Percentiles rank a stretch among this genome's conserved stretches.
phyloP scores from a whole-genome alignment of 345 rosid genomes.

The Populus pruinosa region DNA sequence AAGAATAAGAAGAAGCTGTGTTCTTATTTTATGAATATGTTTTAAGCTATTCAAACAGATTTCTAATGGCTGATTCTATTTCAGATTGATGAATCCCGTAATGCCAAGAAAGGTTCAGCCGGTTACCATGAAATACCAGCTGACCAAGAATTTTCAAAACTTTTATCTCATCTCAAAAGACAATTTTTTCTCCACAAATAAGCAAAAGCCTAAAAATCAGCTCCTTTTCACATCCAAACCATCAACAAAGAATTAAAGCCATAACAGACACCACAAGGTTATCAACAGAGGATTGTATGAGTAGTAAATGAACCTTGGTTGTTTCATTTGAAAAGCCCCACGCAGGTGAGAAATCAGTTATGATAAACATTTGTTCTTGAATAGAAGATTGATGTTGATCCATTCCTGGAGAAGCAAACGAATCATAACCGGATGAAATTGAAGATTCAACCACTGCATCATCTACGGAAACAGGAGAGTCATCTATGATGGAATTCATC shows the following conservation, averaged over 20 bases:
- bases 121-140: not conserved
- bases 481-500: slow-evolving; percentile 55
- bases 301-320: slow-evolving; percentile 61
- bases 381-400: slow-evolving; percentile 33
- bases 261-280: not conserved
- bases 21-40: not conserved
- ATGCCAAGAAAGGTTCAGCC: not conserved
- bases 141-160: not conserved
- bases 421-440: slow-evolving; percentile 38
- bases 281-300: not conserved
- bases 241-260: not conserved
- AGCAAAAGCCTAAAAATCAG: not conserved
- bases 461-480: slow-evolving; percentile 48
- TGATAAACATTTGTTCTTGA: slow-evolving; percentile 57
- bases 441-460: slow-evolving; percentile 45
- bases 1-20: not conserved
- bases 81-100: not conserved
- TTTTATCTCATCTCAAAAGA: not conserved
- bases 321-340: slow-evolving; percentile 79
- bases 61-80: not conserved
- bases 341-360: slow-evolving; percentile 76
- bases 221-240: not conserved
- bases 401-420: slow-evolving; percentile 37
- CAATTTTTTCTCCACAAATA: not conserved
- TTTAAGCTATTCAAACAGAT: not conserved